Evolutionary conservation across 2,329 filamentous ascomycete genomes (phyloP), one percentile per base, ranked within the genome.

Genomic region (Fusarium hainanense): DNA sequence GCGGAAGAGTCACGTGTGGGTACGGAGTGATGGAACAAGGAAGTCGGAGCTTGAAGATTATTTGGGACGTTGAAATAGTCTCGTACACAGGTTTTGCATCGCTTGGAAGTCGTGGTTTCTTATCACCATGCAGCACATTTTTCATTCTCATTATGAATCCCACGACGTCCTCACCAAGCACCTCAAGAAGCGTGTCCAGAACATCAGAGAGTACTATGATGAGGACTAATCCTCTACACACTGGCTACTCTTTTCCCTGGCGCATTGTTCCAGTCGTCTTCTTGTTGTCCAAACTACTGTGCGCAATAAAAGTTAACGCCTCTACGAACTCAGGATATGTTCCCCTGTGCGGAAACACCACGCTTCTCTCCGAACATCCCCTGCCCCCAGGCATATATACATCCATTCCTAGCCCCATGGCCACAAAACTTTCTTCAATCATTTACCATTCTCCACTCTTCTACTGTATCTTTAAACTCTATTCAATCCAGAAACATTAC

Each of bases 121-220:
- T 11, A 37, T 10, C 9, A n/a, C 3, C 34, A 12, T 37, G 10
- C 10, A 37, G 18, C 18, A 37, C 18, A n/a, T 3, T n/a, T 7
- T 37, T 12, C 34, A 7, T n/a, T n/a, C 11, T 6, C 34, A n/a
- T 7, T 4, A n/a, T 37, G 18, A 11, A 10, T 37, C 34, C 6
- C 18, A 37, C 10, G 3, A n/a, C 10, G 3, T 37, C 18, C 18
- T n/a, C 18, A 4, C 5, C 34, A 37, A n/a, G 4, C 6, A 11
- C 3, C 1, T 37, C 18, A 11, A 12, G 18, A 11, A 37, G 18
- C 3, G 5, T 37, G 5, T 6, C 1, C 18, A 11, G 0, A 4
- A 37, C 16, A 10, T 0, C 18, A 11, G 10, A 37, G 2, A 37
- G 10, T n/a, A n/a, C 10, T 12, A 11, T n/a, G 2, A n/a, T 37